Conservation (phyloP, 176 grass and related monocot species). For the Typha latifolia region DNA sequence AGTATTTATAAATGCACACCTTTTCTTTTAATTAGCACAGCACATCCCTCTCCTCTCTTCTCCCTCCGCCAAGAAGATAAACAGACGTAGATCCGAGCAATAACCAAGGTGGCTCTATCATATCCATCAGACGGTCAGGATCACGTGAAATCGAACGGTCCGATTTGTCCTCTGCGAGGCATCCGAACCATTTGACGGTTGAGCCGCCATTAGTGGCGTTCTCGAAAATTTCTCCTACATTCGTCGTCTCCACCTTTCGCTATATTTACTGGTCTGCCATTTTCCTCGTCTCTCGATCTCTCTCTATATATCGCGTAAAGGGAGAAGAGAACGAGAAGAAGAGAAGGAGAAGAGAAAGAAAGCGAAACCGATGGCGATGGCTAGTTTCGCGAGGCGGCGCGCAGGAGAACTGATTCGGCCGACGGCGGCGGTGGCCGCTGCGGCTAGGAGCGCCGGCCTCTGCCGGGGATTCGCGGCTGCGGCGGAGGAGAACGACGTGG, state of each 20-base stretch:
- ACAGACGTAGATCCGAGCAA: neutral
- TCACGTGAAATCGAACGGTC: neutral
- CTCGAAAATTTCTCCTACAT: constrained; percentile 3
- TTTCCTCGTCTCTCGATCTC: constrained; percentile 1
- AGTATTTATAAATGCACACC: neutral
- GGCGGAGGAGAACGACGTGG: constrained; percentile 72
- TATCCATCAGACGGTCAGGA: neutral
- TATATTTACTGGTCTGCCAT: constrained; percentile 13
- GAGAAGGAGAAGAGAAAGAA: neutral
- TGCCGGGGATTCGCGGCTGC: constrained; percentile 40
- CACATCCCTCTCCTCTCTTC: neutral
- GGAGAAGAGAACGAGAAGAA: neutral
- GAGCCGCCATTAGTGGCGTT: constrained; percentile 15
- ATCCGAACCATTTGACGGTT: constrained; percentile 14
- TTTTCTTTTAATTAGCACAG: neutral
- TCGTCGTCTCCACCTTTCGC: neutral
- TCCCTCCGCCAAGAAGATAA: neutral
- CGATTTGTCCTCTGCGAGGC: neutral
- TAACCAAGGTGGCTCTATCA: neutral
- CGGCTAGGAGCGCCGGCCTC: neutral
- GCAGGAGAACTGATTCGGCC: constrained; percentile 36
- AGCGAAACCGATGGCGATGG: constrained; percentile 53
- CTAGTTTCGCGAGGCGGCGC: constrained; percentile 56
- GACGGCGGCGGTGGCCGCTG: constrained; percentile 18
- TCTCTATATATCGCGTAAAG: constrained; percentile 10